These are phyloP conservation scores for Rhizopogon vinicolor DNA, from an alignment of 768 basidiomycete genomes.

Conservation along the genomic window DNA sequence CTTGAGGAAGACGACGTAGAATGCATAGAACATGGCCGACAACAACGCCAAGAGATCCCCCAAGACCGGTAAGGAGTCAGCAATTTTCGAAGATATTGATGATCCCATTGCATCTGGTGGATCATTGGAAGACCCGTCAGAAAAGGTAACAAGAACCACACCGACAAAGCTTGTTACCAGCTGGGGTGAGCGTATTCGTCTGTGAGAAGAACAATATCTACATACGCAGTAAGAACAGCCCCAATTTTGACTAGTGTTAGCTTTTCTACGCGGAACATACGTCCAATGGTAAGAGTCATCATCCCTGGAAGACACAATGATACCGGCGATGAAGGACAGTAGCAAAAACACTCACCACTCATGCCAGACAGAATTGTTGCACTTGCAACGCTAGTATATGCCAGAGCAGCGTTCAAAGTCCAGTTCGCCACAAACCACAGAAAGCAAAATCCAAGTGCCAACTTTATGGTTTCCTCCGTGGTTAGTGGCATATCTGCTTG, in stretches of 20 bases:
- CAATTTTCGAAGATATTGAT: slow-evolving; percentile 10
- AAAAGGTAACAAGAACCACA: slow-evolving; percentile 83
- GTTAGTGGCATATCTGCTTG: slow-evolving; percentile 43
- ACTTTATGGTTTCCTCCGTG: slow-evolving; percentile 62
- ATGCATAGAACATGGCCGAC: slow-evolving; percentile 84
- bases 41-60: slow-evolving; percentile 84
- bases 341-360: slow-evolving; percentile 57
- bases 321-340: not conserved
- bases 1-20: slow-evolving; percentile 88
- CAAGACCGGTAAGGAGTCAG: slow-evolving; percentile 29
- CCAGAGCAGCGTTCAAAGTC: slow-evolving; percentile 78
- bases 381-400: slow-evolving; percentile 91
- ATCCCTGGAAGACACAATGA: slow-evolving; percentile 53
- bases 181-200: slow-evolving; percentile 1
- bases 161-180: slow-evolving; percentile 60
- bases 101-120: slow-evolving; percentile 3
- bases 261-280: slow-evolving; percentile 75
- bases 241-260: slow-evolving; percentile 67
- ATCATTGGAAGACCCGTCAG: slow-evolving; percentile 51
- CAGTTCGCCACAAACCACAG: slow-evolving; percentile 97
- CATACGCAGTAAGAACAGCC: slow-evolving; percentile 78
- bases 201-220: not conserved
- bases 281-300: slow-evolving; percentile 85
- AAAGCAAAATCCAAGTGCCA: slow-evolving; percentile 79
- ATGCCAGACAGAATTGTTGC: slow-evolving; percentile 85